Evolutionary conservation across 2,329 filamentous ascomycete genomes (phyloP).

Genomic region (Cladosporium halotolerans): DNA sequence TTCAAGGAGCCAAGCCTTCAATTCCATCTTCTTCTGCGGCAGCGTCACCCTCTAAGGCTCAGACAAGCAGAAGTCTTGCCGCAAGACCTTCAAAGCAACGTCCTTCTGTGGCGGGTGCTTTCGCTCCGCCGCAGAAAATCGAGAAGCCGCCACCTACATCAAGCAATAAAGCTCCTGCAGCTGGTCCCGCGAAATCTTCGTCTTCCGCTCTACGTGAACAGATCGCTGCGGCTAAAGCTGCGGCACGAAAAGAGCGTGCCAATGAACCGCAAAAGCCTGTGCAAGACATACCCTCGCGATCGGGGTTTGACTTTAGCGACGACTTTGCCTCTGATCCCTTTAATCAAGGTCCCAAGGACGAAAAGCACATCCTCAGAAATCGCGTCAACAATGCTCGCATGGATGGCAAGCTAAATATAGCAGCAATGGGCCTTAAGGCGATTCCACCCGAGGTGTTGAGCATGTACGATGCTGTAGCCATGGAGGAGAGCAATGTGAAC

Average conservation of each 20-base stretch:
- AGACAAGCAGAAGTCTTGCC: constrained; percentile 32
- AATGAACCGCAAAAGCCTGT: constrained; percentile 14
- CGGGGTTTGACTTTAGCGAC: constrained; percentile 48
- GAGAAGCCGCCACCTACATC: constrained; percentile 14
- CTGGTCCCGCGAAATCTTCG: constrained; percentile 43
- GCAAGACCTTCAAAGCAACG: constrained; percentile 27
- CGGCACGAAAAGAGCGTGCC: constrained; percentile 42
- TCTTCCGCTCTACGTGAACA: constrained; percentile 79
- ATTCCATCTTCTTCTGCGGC: background rate
- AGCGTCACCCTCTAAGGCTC: constrained; percentile 19
- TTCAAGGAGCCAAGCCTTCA: constrained; percentile 16
- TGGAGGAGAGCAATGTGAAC: constrained; percentile 56
- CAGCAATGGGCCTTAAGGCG: constrained; percentile 70
- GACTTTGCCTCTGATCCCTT: constrained; percentile 62
- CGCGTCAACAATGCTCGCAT: constrained; percentile 67
- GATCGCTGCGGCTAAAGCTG: constrained; percentile 87
- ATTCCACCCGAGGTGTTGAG: constrained; percentile 77
- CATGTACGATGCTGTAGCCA: constrained; percentile 79
- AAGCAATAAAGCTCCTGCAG: background rate
- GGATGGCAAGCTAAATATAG: constrained; percentile 80
- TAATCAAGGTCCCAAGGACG: constrained; percentile 56
- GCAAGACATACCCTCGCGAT: background rate
- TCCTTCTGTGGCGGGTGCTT: constrained; percentile 29
- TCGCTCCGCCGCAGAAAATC: constrained; percentile 22
- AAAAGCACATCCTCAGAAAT: constrained; percentile 63